Evolutionary conservation across 1,139 yeast species (phyloP).

Genomic region (Ogataea hybrid): DNA sequence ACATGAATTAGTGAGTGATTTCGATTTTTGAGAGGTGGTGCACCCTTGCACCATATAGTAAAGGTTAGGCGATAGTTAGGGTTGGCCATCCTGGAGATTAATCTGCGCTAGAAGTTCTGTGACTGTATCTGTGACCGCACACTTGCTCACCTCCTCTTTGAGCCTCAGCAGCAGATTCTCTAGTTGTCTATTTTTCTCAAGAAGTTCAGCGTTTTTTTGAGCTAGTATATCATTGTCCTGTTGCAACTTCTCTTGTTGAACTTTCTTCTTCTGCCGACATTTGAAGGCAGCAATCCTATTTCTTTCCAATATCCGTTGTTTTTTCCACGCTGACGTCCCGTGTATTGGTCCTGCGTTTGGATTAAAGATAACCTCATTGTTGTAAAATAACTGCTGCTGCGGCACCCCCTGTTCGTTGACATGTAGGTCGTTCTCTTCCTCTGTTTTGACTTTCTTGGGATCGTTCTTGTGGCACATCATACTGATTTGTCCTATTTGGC

Average conservation of each 20-base stretch:
- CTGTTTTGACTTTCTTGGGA: constrained; percentile 1
- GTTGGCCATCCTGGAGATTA: not conserved
- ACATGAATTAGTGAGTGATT: not conserved
- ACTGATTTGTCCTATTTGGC: constrained; percentile 69
- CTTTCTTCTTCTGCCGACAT: constrained; percentile 89
- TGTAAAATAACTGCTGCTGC: constrained; percentile 52
- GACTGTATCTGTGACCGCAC: constrained; percentile 1
- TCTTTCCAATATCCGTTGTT: constrained; percentile 71
- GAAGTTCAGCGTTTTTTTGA: constrained; percentile 42
- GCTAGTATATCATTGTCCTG: constrained; percentile 52
- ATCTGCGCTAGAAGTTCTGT: constrained; percentile 1
- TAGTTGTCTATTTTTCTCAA: constrained; percentile 38
- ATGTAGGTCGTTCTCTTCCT: constrained; percentile 13
- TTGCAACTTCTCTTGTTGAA: constrained; percentile 64
- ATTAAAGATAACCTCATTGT: constrained; percentile 61
- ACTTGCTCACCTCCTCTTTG: constrained; percentile 10
- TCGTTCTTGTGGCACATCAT: constrained; percentile 28
- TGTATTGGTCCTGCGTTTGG: constrained; percentile 69
- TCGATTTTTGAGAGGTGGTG: not conserved
- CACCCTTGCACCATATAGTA: constrained; percentile 5
- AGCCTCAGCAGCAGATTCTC: constrained; percentile 33
- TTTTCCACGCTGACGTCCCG: constrained; percentile 79
- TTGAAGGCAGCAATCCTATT: constrained; percentile 94
- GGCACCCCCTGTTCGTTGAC: constrained; percentile 40
- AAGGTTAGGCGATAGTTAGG: not conserved